Conservation (phyloP, 1,284 basidiomycete genomes). For the Cutaneotrichosporon curvatum region DNA sequence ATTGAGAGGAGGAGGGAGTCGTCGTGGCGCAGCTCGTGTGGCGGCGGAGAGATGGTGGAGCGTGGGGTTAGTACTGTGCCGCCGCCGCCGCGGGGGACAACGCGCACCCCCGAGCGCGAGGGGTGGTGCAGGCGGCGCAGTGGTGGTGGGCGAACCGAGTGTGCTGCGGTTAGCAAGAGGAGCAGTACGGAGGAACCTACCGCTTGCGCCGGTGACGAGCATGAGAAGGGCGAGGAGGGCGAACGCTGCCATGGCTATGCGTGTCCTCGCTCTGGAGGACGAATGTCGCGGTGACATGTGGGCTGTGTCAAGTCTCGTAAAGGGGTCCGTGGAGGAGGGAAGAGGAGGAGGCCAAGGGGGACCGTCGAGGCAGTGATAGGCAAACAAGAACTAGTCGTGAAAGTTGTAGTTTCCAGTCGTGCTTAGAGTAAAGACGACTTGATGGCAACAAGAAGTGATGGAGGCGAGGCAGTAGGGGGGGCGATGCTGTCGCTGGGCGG, state of each 20-base stretch:
- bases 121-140: slow-evolving; percentile 34
- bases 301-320: no score
- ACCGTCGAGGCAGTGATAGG: no score
- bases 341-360: no score
- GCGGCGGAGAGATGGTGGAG: slow-evolving; percentile 21
- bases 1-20: slow-evolving; percentile 35
- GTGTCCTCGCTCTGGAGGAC: no score
- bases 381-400: no score
- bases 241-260: neutral
- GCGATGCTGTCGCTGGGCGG: no score
- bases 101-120: slow-evolving; percentile 35
- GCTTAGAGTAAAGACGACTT: no score
- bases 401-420: no score
- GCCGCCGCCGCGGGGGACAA: slow-evolving; percentile 53
- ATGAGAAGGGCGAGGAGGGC: neutral
- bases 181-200: neutral
- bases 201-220: neutral
- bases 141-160: slow-evolving; percentile 34
- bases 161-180: slow-evolving; percentile 20
- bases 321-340: no score
- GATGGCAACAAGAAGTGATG: no score
- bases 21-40: slow-evolving; percentile 29
- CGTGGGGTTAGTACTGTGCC: slow-evolving; percentile 3
- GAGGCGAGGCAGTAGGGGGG: no score
- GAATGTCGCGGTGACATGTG: no score